These are phyloP conservation scores for Pestalotiopsis sp. DNA, from an alignment of 2,329 filamentous ascomycete genomes.

Conservation along the genomic window DNA sequence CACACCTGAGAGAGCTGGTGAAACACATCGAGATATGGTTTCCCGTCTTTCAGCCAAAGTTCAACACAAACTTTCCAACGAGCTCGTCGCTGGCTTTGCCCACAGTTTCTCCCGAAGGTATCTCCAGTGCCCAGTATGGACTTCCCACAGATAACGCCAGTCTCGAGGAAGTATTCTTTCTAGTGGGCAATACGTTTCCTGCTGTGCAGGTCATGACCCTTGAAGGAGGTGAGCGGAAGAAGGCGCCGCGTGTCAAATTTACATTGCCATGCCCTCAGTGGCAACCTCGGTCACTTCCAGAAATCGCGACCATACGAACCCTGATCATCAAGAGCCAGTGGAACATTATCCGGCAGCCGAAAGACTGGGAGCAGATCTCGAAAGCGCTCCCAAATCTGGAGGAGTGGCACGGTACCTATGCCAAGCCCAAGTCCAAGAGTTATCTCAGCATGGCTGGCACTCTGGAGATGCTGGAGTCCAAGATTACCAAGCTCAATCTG, in stretches of 20 bases:
- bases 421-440: conserved; percentile 72
- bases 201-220: conserved; percentile 67
- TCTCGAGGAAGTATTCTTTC: conserved; percentile 67
- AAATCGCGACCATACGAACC: conserved; percentile 59
- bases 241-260: conserved; percentile 69
- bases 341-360: conserved; percentile 68
- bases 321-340: conserved; percentile 75
- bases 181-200: conserved; percentile 59
- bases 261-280: conserved; percentile 22
- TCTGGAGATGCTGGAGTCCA: conserved; percentile 55
- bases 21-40: conserved; percentile 78
- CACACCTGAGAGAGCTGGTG: conserved; percentile 63
- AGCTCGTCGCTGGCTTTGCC: conserved; percentile 46
- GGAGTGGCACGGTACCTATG: conserved; percentile 64
- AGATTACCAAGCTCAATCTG: conserved; percentile 64
- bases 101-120: conserved; percentile 54
- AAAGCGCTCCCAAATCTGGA: conserved; percentile 64
- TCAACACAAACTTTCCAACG: conserved; percentile 41
- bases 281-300: conserved; percentile 37
- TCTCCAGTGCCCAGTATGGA: conserved; percentile 59
- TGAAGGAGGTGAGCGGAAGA: conserved; percentile 76
- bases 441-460: conserved; percentile 69
- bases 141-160: conserved; percentile 67
- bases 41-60: conserved; percentile 67
- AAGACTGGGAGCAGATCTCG: conserved; percentile 64